phyloP scores from a whole-genome alignment of 176 grass and related monocot species.

The Tillandsia leiboldiana region DNA sequence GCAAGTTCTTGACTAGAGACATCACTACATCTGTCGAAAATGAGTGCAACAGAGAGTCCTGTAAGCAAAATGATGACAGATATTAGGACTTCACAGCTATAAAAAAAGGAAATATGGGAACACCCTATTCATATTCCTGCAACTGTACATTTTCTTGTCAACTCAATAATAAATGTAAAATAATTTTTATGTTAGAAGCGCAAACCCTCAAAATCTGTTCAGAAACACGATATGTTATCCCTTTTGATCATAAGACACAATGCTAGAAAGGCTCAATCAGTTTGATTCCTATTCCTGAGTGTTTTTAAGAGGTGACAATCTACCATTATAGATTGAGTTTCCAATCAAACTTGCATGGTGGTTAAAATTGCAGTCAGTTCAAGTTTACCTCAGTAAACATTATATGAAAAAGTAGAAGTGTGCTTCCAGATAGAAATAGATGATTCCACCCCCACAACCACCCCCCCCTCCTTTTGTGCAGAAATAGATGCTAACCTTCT shows the following conservation, averaged over 20 bases:
- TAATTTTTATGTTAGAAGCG: too few species aligned
- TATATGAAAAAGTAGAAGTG: background rate
- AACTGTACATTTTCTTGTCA: background rate
- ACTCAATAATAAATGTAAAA: background rate
- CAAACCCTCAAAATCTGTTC: too few species aligned
- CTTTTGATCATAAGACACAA: too few species aligned
- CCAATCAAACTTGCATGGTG: too few species aligned
- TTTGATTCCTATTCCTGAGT: too few species aligned
- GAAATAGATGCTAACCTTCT: background rate
- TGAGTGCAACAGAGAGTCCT: constrained; percentile 10
- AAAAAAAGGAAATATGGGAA: background rate
- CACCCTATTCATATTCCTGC: background rate
- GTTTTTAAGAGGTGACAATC: background rate
- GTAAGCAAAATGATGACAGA: background rate
- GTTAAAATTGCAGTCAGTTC: background rate
- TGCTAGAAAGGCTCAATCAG: too few species aligned
- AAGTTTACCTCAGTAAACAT: background rate
- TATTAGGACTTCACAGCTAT: background rate
- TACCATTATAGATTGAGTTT: background rate
- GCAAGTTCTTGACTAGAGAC: background rate
- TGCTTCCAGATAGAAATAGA: background rate
- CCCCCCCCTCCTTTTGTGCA: too few species aligned
- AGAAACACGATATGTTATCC: too few species aligned
- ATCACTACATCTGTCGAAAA: constrained; percentile 2
- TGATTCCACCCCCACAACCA: too few species aligned